Evolutionary conservation across 805 yeast genomes (phyloP), one percentile per base, ranked within the genome.

Genomic region (Candida nitratophila): DNA sequence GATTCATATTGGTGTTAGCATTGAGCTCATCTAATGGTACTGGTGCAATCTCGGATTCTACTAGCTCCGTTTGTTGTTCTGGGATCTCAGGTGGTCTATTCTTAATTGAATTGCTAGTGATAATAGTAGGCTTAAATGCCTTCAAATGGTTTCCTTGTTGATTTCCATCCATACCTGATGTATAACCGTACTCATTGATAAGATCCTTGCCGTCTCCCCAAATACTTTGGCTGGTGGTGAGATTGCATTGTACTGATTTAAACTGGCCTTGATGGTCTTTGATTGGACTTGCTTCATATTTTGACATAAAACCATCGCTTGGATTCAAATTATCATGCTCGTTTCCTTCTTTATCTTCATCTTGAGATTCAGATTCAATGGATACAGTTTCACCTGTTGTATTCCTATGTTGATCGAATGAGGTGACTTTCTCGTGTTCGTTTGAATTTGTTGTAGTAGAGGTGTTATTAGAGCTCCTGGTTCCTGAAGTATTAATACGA

Each of bases 171-270:
- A 40, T 39, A 6, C 55, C 50, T 2, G 59, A 52, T 10, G 47
- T 24, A 42, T 57, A 55, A 7, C 60, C 61, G 44, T 43, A 56
- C 20, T 48, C 43, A 30, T 54, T 46, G 26, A 56, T 54, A 17
- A 56, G 34, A 14, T 42, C 40, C 21, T 52, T 46, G 5, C 54
- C 59, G 19, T 52, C 62, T 1, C 49, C 45, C 61, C 59, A 56
- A 7, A 47, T 51, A 27, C 56, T 52, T 29, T 29, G 32, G 16
- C 46, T 12, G 4, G 41, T 31, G 12, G 32, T 29, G 8, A 29
- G n/a, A 29, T 29, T 29, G 15, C 17, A 20, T 15, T 24, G 14
- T 20, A 40, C 32, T n/a, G 40, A 5, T 29, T 29, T 29, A 12
- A 29, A 29, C 4, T 11, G n/a, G 5, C 32, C n/a, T 29, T 7